These are phyloP conservation scores for Zea mays DNA, from an alignment of 176 grass and related monocot genomes.

Conservation along the genomic window Zm-B73-REFERENCE-NAM-5.0 NC_050104.1:119211501-119212000, in stretches of 20 bases:
- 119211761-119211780: slow-evolving; percentile 49
- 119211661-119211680: slow-evolving; percentile 12
- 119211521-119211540: background rate
- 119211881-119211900: slow-evolving; percentile 49
- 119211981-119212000: slow-evolving; percentile 32
- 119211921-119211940: slow-evolving; percentile 21
- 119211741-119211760: slow-evolving; percentile 61
- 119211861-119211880: slow-evolving; percentile 83
- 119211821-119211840: slow-evolving; percentile 48
- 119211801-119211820: slow-evolving; percentile 52
- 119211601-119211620: slow-evolving; percentile 9
- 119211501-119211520: background rate
- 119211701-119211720: slow-evolving; percentile 50
- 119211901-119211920: background rate
- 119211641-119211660: slow-evolving; percentile 22
- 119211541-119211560: background rate
- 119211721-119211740: slow-evolving; percentile 66
- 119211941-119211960: slow-evolving; percentile 34
- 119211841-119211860: slow-evolving; percentile 88
- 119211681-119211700: slow-evolving; percentile 48
- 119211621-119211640: slow-evolving; percentile 16
- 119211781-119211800: slow-evolving; percentile 89
- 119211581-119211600: background rate
- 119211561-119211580: background rate
- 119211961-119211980: background rate